A percentile compares a stretch with the other conserved stretches of the same genome.
Evolutionary conservation across 1,139 yeast species (phyloP).

Genomic region (Geotrichum candidum): DNA sequence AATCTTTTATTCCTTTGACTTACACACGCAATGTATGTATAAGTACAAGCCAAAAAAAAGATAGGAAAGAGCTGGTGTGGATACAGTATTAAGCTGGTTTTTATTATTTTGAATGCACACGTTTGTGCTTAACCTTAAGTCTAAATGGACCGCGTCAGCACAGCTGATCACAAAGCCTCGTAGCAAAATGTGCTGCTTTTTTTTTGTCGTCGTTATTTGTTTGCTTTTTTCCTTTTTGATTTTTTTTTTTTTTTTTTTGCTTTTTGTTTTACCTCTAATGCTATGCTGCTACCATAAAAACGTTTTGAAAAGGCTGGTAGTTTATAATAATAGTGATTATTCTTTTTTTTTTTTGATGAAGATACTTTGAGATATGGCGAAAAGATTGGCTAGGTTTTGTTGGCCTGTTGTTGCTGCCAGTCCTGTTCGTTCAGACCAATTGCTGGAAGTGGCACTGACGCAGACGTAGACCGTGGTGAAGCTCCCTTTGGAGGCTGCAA

Average conservation of each 20-base stretch:
- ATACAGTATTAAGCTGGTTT: not conserved
- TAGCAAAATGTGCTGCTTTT: not conserved
- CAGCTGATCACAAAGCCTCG: not conserved
- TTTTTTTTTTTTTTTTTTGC: too few species aligned
- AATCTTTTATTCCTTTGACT: not conserved
- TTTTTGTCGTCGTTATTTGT: too few species aligned
- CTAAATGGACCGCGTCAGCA: not conserved
- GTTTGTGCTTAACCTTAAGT: not conserved
- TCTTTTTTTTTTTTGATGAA: too few species aligned
- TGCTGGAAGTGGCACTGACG: slow-evolving; percentile 7
- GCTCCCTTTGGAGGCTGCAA: not conserved
- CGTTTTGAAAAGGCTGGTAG: not conserved
- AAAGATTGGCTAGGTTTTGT: not conserved
- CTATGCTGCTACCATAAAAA: not conserved
- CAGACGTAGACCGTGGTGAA: slow-evolving; percentile 5
- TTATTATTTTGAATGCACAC: not conserved
- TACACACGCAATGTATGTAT: not conserved
- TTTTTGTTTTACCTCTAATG: not conserved
- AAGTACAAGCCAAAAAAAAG: not conserved
- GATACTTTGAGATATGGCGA: not conserved
- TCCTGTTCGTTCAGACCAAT: not conserved
- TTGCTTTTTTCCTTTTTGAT: too few species aligned
- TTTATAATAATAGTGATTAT: not conserved
- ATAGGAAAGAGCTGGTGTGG: not conserved
- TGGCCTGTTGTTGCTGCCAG: slow-evolving; percentile 3